Conservation (phyloP, 2,329 filamentous ascomycete species). For the Sclerotinia sclerotiorum region DNA sequence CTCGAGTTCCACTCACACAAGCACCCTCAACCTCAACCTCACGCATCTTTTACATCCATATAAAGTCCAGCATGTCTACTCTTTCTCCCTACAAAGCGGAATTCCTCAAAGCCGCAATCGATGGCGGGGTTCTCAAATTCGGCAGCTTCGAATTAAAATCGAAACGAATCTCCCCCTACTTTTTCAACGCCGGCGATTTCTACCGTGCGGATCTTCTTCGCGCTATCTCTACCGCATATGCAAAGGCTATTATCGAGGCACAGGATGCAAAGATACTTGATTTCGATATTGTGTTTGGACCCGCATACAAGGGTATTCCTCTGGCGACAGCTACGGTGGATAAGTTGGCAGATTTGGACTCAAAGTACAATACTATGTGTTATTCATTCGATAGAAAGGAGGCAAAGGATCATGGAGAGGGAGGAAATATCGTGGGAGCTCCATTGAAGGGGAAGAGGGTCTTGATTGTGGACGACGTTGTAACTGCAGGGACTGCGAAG, state of each 20-base stretch:
- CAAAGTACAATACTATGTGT: constrained; percentile 66
- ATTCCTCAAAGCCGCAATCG: constrained; percentile 69
- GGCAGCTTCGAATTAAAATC: constrained; percentile 90
- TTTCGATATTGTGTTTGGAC: constrained; percentile 88
- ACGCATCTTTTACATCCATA: not conserved
- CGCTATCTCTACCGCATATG: constrained; percentile 80
- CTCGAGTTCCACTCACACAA: constrained; percentile 7
- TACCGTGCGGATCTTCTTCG: constrained; percentile 76
- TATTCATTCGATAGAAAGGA: constrained; percentile 97
- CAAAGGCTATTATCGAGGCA: constrained; percentile 57
- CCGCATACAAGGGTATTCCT: constrained; percentile 96
- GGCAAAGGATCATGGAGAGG: constrained; percentile 93
- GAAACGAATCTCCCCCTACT: constrained; percentile 87
- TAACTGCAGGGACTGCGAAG: constrained; percentile 93
- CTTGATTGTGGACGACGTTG: constrained; percentile 93
- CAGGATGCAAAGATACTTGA: constrained; percentile 46
- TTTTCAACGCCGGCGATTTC: constrained; percentile 95
- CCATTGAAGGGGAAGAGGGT: constrained; percentile 80
- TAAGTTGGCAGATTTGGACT: constrained; percentile 70
- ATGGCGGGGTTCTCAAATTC: constrained; percentile 72
- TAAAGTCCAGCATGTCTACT: constrained; percentile 26
- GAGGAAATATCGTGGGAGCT: constrained; percentile 87
- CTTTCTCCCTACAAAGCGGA: constrained; percentile 67
- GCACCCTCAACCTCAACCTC: not conserved
- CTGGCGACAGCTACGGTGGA: constrained; percentile 76